Conservation (phyloP, 2,329 filamentous ascomycete genomes). For the Monosporascus sp. region DNA sequence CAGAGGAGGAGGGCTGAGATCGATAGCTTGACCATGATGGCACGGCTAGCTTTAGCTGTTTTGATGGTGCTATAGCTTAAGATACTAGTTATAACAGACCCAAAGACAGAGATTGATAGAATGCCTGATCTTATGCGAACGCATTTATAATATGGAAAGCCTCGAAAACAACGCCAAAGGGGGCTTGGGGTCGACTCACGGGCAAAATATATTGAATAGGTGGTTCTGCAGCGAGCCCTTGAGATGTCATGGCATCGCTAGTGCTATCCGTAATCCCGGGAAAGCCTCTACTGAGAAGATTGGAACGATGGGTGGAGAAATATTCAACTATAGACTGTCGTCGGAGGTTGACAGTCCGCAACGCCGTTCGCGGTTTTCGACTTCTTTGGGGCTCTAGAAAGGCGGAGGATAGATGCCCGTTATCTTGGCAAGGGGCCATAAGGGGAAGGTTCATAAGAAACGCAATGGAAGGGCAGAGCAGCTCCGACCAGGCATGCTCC, state of each 20-base stretch:
- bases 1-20: not conserved
- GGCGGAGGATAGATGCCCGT: not conserved
- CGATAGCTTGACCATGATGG: not conserved
- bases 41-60: not conserved
- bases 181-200: no score
- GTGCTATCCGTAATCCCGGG: not conserved
- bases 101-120: not conserved
- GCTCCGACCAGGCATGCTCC: no score
- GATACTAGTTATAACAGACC: not conserved
- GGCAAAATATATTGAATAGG: not conserved
- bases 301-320: not conserved
- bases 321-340: not conserved
- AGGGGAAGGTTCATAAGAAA: no score
- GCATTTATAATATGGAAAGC: no score
- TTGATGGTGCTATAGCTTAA: not conserved
- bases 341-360: not conserved
- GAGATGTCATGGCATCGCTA: not conserved
- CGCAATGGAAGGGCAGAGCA: no score
- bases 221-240: not conserved
- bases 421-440: not conserved
- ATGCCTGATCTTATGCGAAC: no score
- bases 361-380: not conserved
- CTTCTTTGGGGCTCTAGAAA: not conserved
- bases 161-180: not conserved
- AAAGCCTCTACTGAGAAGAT: not conserved